These are phyloP conservation scores for Penicillium tannophilum DNA, from an alignment of 495 filamentous ascomycete species.

Conservation along the genomic window DNA sequence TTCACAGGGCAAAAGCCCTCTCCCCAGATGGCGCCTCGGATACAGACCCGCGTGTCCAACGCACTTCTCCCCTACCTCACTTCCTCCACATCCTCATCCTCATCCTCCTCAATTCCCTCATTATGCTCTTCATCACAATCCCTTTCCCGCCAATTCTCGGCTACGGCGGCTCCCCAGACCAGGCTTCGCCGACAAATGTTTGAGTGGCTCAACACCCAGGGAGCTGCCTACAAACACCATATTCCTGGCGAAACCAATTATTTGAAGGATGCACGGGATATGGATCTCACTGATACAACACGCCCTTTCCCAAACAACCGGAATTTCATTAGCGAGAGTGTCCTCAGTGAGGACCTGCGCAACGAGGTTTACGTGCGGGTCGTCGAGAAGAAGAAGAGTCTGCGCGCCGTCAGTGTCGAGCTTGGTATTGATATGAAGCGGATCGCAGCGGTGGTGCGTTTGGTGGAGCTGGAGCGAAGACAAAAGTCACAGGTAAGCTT, in stretches of 20 bases:
- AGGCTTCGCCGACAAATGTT: constrained; percentile 62
- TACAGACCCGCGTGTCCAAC: constrained; percentile 44
- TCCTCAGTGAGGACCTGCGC: constrained; percentile 75
- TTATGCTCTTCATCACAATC: constrained; percentile 26
- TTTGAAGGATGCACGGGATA: constrained; percentile 40
- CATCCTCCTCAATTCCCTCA: constrained; percentile 19
- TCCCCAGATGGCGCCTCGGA: constrained; percentile 46
- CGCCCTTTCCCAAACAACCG: constrained; percentile 76
- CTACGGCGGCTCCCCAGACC: constrained; percentile 45
- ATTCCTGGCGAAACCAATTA: constrained; percentile 66
- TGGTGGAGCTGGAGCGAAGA: constrained; percentile 84
- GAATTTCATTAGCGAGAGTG: constrained; percentile 68
- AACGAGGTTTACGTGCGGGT: constrained; percentile 75
- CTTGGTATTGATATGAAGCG: constrained; percentile 80
- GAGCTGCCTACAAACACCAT: constrained; percentile 57
- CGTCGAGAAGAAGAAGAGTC: constrained; percentile 61
- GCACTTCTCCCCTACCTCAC: constrained; percentile 43
- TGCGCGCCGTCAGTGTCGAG: constrained; percentile 77
- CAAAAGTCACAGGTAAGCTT: constrained; percentile 69
- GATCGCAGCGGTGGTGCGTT: constrained; percentile 83
- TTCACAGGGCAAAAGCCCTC: constrained; percentile 9
- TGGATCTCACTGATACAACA: constrained; percentile 16
- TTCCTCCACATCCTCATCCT: constrained; percentile 24
- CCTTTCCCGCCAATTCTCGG: constrained; percentile 49
- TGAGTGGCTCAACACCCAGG: constrained; percentile 65